A percentile compares a stretch with the other conserved stretches of the same genome.
These are phyloP conservation scores for Aspergillus nanangensis DNA, from an alignment of 495 filamentous ascomycete genomes.

Conservation along the genomic window DNA sequence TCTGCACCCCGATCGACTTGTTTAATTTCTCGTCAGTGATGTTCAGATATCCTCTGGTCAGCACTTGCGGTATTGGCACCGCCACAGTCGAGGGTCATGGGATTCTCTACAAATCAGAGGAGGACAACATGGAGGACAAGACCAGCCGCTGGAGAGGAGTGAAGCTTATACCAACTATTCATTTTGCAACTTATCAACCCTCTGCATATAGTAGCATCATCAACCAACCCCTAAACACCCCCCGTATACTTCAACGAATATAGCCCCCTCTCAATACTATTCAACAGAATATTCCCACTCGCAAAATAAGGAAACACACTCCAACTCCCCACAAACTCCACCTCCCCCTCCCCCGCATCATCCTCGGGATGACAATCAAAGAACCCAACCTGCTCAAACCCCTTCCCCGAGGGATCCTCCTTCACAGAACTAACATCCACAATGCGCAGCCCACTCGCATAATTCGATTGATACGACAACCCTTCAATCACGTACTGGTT, in stretches of 20 bases:
- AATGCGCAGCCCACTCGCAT: slow-evolving; percentile 16
- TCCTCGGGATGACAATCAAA: slow-evolving; percentile 17
- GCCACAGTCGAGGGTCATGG: too few species aligned
- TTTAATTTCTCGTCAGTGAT: too few species aligned
- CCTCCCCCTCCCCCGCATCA: slow-evolving; percentile 9
- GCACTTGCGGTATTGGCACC: too few species aligned
- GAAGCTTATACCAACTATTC: background rate
- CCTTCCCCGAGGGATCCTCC: slow-evolving; percentile 9
- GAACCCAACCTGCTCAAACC: slow-evolving; percentile 12
- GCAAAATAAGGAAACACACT: slow-evolving; percentile 14
- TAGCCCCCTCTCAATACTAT: slow-evolving; percentile 16
- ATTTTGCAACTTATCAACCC: too few species aligned
- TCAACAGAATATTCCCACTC: slow-evolving; percentile 14
- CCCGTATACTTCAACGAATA: slow-evolving; percentile 16
- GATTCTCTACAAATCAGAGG: background rate
- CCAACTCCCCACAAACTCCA: slow-evolving; percentile 16
- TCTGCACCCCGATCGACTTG: too few species aligned
- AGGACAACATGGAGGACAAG: background rate
- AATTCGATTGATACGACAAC: slow-evolving; percentile 16
- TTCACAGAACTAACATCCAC: slow-evolving; percentile 14
- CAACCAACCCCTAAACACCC: too few species aligned
- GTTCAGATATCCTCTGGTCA: too few species aligned
- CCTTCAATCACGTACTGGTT: slow-evolving; percentile 18
- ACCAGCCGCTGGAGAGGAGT: background rate
- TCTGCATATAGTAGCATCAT: too few species aligned